A percentile compares a stretch with the other conserved stretches of the same genome.
Conservation (phyloP, 1,284 basidiomycete species). For the Boletus subluridellus region DNA sequence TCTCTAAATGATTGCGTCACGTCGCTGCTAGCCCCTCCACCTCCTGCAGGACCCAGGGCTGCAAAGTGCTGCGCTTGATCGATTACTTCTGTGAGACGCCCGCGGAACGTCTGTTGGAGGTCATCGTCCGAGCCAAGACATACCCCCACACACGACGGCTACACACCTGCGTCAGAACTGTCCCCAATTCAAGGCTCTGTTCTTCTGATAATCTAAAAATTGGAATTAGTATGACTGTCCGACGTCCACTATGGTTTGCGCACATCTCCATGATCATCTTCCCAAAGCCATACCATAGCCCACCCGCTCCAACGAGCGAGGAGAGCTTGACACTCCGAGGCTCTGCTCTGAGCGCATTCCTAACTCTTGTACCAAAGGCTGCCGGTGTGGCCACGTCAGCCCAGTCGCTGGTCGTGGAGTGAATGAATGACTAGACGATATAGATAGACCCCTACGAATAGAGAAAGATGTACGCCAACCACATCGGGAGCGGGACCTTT, state of each 20-base stretch:
- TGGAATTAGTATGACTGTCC: background rate
- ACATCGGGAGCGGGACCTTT: slow-evolving; percentile 79
- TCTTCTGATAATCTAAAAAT: slow-evolving; percentile 61
- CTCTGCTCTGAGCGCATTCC: slow-evolving; percentile 82
- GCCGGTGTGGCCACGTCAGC: slow-evolving; percentile 80
- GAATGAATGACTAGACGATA: background rate
- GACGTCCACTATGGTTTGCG: slow-evolving; percentile 27
- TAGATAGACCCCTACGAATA: slow-evolving; percentile 58
- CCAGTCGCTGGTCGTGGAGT: slow-evolving; percentile 54
- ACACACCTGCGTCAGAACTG: slow-evolving; percentile 63
- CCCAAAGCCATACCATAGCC: slow-evolving; percentile 88
- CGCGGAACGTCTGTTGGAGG: slow-evolving; percentile 64
- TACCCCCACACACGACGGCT: background rate
- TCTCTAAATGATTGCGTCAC: slow-evolving; percentile 76
- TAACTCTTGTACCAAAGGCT: slow-evolving; percentile 71
- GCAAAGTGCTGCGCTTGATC: slow-evolving; percentile 91
- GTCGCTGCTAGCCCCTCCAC: slow-evolving; percentile 52
- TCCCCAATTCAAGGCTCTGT: slow-evolving; percentile 65
- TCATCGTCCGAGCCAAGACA: background rate
- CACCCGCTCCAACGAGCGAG: slow-evolving; percentile 79
- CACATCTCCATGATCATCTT: slow-evolving; percentile 78
- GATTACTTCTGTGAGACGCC: slow-evolving; percentile 75
- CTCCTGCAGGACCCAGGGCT: slow-evolving; percentile 60
- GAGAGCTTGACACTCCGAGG: slow-evolving; percentile 76
- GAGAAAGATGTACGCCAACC: slow-evolving; percentile 81